Conservation (phyloP, 306 rosid species). For the Pyrus communis region DNA sequence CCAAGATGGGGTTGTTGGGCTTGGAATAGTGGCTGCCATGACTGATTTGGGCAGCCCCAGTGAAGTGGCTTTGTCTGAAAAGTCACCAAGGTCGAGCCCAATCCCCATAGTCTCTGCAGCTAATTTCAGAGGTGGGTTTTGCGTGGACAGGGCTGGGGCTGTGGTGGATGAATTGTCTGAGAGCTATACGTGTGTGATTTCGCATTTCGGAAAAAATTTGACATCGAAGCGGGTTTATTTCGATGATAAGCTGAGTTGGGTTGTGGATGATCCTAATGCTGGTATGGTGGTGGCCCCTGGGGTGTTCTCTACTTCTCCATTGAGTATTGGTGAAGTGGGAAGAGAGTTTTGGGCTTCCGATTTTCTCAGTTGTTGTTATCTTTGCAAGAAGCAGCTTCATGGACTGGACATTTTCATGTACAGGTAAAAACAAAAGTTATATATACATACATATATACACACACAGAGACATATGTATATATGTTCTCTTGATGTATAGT, state of each 20-base stretch:
- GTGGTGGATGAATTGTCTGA: constrained; percentile 42
- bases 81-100: constrained; percentile 38
- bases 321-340: constrained; percentile 27
- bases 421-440: constrained; percentile 33
- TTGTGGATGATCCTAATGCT: constrained; percentile 1
- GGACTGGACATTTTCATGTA: constrained; percentile 78
- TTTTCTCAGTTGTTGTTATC: constrained; percentile 52
- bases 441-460: not conserved
- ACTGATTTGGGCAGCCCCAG: constrained; percentile 19
- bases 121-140: constrained; percentile 39
- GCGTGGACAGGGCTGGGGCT: constrained; percentile 8
- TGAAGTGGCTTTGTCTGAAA: constrained; percentile 9
- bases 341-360: constrained; percentile 29
- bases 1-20: constrained; percentile 53
- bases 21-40: constrained; percentile 72
- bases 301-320: constrained; percentile 53
- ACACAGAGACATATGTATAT: too few species aligned
- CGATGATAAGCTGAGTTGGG: constrained; percentile 26
- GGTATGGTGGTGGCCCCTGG: constrained; percentile 27
- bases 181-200: constrained; percentile 54
- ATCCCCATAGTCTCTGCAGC: constrained; percentile 60
- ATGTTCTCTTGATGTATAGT: not conserved
- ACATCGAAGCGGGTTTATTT: constrained; percentile 33
- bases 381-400: constrained; percentile 55
- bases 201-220: constrained; percentile 33